Evolutionary conservation across 2,329 filamentous ascomycete species (phyloP), one percentile per base, ranked within the genome.

Genomic region (Bimuria novae-zelandiae): DNA sequence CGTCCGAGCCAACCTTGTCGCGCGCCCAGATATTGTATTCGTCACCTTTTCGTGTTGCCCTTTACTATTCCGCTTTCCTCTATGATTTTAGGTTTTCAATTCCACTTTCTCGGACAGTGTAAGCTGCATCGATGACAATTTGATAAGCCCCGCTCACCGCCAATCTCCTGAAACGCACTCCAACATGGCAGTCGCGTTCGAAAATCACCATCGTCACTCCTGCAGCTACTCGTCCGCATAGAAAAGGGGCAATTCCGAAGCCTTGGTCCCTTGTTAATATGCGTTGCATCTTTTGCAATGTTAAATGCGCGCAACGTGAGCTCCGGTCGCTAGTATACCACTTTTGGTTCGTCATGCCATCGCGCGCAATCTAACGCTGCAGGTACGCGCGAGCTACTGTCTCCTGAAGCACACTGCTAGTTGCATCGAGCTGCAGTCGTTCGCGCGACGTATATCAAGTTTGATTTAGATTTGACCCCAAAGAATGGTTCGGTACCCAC

Each of bases 321-420:
- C 29, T 29, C 37, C 35, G 36, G 17, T 16, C n/a, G 17, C 46
- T 49, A 37, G 37, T 37, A 30, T 14, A 36, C 39, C 22, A 27
- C 14, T 37, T 23, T 27, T 36, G 47, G 36, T 16, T 30, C 27
- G n/a, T 8, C 14, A 22, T 36, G 41, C 37, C 45, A 47, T 33
- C 44, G 44, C 44, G 32, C 23, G 44, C 44, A 46, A 55, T 55
- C 46, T 50, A 45, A 50, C 35, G 21, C 35, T 51, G 52, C 52
- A 55, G 52, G 47, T 55, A 55, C 52, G 37, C 35, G 46, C 42
- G 41, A 44, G 19, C 42, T n/a, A n/a, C n/a, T 52, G 43, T 23
- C 42, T 47, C 49, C 49, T 46, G 49, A 35, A 32, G 43, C 43
- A 36, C 30, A 17, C 43, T 25, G 30, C 43, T 46, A 27, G 43